Conservation (phyloP, 2,329 filamentous ascomycete genomes). For the Samsoniella hepiali region DNA sequence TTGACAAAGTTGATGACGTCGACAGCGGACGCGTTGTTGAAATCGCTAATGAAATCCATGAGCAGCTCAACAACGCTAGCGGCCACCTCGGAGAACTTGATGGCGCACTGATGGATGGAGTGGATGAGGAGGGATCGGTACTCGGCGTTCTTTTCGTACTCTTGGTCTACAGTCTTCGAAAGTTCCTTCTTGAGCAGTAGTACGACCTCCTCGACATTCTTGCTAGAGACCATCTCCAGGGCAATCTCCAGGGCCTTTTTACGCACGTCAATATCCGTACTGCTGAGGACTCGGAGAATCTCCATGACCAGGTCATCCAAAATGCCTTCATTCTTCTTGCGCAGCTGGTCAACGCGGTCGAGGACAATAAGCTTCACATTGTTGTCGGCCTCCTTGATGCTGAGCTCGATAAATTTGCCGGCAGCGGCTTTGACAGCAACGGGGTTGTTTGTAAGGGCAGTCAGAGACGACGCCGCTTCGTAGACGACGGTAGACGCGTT, state of each 20-base stretch:
- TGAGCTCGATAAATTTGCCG: slow-evolving; percentile 91
- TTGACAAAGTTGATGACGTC: slow-evolving; percentile 99
- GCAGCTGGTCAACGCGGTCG: slow-evolving; percentile 84
- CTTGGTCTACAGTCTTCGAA: slow-evolving; percentile 94
- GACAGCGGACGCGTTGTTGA: slow-evolving; percentile 93
- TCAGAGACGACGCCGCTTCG: slow-evolving; percentile 92
- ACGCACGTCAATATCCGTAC: slow-evolving; percentile 92
- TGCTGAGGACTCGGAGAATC: slow-evolving; percentile 88
- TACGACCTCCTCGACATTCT: slow-evolving; percentile 97
- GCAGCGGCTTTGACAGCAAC: slow-evolving; percentile 97
- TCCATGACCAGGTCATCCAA: slow-evolving; percentile 96
- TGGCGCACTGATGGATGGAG: slow-evolving; percentile 96
- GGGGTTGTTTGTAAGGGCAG: slow-evolving; percentile 89
- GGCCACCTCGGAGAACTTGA: slow-evolving; percentile 98
- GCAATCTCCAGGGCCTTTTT: slow-evolving; percentile 87
- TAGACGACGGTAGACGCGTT: slow-evolving; percentile 93
- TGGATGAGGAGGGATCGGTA: slow-evolving; percentile 95
- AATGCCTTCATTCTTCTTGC: slow-evolving; percentile 84
- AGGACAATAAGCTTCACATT: slow-evolving; percentile 98
- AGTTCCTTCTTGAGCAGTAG: slow-evolving; percentile 96
- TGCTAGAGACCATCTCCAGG: slow-evolving; percentile 96
- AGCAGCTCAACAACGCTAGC: slow-evolving; percentile 93
- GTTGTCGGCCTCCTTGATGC: slow-evolving; percentile 97
- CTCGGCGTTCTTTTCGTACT: slow-evolving; percentile 97
- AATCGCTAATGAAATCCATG: slow-evolving; percentile 99